Evolutionary conservation across 129 eudicot species (phyloP), one percentile per base, ranked within the genome.

Genomic region (Chrysanthemum lavandulifolium): DNA sequence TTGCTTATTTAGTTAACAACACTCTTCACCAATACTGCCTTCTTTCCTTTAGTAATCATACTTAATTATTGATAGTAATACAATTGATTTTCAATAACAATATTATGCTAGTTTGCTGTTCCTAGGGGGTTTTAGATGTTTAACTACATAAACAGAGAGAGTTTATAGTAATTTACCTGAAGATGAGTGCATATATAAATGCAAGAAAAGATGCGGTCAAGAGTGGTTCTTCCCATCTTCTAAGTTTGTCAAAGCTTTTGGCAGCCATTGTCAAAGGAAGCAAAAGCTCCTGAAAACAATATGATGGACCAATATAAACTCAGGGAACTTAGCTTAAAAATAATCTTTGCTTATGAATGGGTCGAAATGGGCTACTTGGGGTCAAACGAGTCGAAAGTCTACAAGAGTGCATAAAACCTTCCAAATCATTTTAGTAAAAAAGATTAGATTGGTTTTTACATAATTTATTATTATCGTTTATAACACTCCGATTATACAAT

Each of bases 221-320:
- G 54, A 74, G 76, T 23, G 97, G 97, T 57, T 91, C 89, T 63
- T 91, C 97, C 97, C 97, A 91, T 31, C 80, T 81, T 78, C 87
- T 84, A 23, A 91, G 89, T 72, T 80, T 85, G 23, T 88, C 84
- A 14, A 85, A 81, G 65, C 71, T 91, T 65, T 74, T 78, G 36
- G 73, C 89, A 27, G 77, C 72, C 47, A 88, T 66, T 11, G 88
- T 82, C 67, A 91, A 71, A 57, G 97, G 97, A 75, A 91, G 80
- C 65, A 82, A 77, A 70, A 91, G 91, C 73, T 91, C 97, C 97
- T 91, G 85, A 45, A 61, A 62, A 54, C 11, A 19, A 78, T 21
- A 61, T 11, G 53, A 76, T n/a, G 55, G 48, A 45, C 36, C 45
- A 25, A 19, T 18, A 45, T 18, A 67, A 13, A 50, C 23, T 7